Conservation (phyloP, 2,329 filamentous ascomycete genomes). For the Lomentospora prolificans region DNA sequence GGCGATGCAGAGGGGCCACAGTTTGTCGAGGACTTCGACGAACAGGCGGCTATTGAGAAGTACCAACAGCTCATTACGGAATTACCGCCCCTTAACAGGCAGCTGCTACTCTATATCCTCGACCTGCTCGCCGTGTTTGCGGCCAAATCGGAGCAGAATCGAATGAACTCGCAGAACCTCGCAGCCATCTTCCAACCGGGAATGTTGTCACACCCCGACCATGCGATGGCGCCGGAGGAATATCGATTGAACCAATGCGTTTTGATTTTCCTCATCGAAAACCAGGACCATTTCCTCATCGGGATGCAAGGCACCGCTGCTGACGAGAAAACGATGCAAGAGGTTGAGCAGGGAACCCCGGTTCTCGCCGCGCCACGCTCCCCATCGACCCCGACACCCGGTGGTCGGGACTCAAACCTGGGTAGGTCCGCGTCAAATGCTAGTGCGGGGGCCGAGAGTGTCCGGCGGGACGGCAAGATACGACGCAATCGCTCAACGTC, state of each 20-base stretch:
- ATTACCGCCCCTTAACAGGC: slow-evolving; percentile 83
- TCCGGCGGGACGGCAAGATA: slow-evolving; percentile 69
- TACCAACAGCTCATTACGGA: slow-evolving; percentile 92
- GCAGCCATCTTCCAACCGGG: slow-evolving; percentile 97
- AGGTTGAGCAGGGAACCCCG: slow-evolving; percentile 60
- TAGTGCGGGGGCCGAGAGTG: slow-evolving; percentile 79
- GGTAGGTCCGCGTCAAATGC: slow-evolving; percentile 76
- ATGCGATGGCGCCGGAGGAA: slow-evolving; percentile 91
- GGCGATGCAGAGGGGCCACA: slow-evolving; percentile 60
- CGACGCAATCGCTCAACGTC: slow-evolving; percentile 87
- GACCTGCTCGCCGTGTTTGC: slow-evolving; percentile 94
- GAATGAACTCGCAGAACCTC: slow-evolving; percentile 91
- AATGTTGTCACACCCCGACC: slow-evolving; percentile 83
- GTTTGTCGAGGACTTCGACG: slow-evolving; percentile 52
- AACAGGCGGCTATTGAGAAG: slow-evolving; percentile 62
- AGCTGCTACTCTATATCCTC: slow-evolving; percentile 88
- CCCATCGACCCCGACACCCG: slow-evolving; percentile 37
- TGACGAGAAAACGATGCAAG: slow-evolving; percentile 64
- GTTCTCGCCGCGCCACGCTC: slow-evolving; percentile 13
- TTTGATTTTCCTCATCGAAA: slow-evolving; percentile 94
- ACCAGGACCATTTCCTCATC: slow-evolving; percentile 96
- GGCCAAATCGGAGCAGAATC: slow-evolving; percentile 90
- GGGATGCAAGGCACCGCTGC: slow-evolving; percentile 98
- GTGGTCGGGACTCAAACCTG: slow-evolving; percentile 37
- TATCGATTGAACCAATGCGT: slow-evolving; percentile 95